A percentile compares a stretch with the other conserved stretches of the same genome.
Evolutionary conservation across 2,329 filamentous ascomycete species (phyloP).

Genomic region (Alternaria rosae): DNA sequence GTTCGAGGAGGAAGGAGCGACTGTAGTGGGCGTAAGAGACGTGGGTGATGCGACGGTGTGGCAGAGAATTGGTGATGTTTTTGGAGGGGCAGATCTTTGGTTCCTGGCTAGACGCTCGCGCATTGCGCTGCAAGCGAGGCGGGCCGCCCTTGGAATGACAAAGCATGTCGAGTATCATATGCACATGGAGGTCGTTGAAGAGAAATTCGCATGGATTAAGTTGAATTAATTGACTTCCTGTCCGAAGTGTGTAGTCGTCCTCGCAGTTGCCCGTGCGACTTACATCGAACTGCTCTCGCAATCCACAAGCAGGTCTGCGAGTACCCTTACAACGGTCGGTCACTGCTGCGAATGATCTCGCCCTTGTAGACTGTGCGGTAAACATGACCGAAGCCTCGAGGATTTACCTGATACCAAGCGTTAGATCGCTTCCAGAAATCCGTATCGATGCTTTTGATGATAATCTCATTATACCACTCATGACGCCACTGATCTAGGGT

Average conservation of each 20-base stretch:
- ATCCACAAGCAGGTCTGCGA: background rate
- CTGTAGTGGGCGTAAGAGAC: background rate
- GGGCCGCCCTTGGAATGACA: background rate
- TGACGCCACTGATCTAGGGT: background rate
- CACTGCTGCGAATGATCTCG: background rate
- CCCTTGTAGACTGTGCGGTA: background rate
- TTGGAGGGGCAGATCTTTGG: background rate
- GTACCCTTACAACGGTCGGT: background rate
- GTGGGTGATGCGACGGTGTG: background rate
- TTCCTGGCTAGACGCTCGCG: background rate
- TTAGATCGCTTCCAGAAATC: background rate
- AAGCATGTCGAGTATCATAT: background rate
- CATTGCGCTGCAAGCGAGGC: background rate
- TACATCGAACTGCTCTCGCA: background rate
- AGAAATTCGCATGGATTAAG: background rate
- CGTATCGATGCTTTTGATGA: fast-evolving
- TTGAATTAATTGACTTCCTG: too few relatives aligned
- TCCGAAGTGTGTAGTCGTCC: too few relatives aligned
- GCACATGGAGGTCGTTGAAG: background rate
- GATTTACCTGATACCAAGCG: background rate
- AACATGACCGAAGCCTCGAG: background rate
- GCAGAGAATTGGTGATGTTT: background rate
- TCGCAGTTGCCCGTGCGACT: background rate
- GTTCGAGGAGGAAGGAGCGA: background rate
- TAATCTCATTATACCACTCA: background rate